A percentile compares a stretch with the other conserved stretches of the same genome.
These are phyloP conservation scores for Halophytophthora batemanensis DNA, from an alignment of 352 stramenopile species.

Conservation along the genomic window DNA sequence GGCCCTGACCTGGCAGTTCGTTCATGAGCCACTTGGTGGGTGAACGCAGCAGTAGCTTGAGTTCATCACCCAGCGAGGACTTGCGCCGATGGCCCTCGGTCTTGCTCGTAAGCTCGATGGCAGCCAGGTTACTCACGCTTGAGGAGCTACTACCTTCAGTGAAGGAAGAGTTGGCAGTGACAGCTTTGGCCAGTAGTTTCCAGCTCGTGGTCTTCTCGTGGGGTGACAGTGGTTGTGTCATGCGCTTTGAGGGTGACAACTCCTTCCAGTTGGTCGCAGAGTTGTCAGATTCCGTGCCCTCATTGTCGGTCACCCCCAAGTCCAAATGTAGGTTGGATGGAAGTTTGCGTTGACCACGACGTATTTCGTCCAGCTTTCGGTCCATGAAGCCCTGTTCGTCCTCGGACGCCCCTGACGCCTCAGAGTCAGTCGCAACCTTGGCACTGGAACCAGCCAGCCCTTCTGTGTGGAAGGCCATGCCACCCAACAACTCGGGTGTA, in stretches of 20 bases:
- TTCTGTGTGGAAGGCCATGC: slow-evolving; percentile 71
- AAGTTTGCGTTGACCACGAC: slow-evolving; percentile 52
- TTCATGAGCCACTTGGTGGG: slow-evolving; percentile 62
- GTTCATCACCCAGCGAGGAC: slow-evolving; percentile 54
- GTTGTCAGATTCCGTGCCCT: slow-evolving; percentile 14
- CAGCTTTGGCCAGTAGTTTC: slow-evolving; percentile 38
- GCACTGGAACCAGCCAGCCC: slow-evolving; percentile 47
- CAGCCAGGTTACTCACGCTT: slow-evolving; percentile 14
- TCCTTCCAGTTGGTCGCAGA: slow-evolving; percentile 42
- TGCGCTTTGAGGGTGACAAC: slow-evolving; percentile 49
- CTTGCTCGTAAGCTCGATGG: slow-evolving; percentile 43
- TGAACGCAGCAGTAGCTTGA: slow-evolving; percentile 59
- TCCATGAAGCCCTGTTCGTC: slow-evolving; percentile 40
- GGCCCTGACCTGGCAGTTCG: neutral
- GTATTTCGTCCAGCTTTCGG: slow-evolving; percentile 61
- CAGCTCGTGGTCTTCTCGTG: slow-evolving; percentile 59
- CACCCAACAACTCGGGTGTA: slow-evolving; percentile 59
- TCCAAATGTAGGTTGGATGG: slow-evolving; percentile 39
- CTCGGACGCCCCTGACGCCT: slow-evolving; percentile 17
- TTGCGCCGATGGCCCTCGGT: slow-evolving; percentile 24
- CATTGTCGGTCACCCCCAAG: slow-evolving; percentile 18
- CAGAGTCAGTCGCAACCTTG: slow-evolving; percentile 28
- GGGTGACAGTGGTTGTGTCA: slow-evolving; percentile 44
- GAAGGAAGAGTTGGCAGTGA: slow-evolving; percentile 6
- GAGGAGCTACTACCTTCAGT: slow-evolving; percentile 6